These are phyloP conservation scores for Xylaria curta DNA, from an alignment of 495 filamentous ascomycete species.

Conservation along the genomic window DNA sequence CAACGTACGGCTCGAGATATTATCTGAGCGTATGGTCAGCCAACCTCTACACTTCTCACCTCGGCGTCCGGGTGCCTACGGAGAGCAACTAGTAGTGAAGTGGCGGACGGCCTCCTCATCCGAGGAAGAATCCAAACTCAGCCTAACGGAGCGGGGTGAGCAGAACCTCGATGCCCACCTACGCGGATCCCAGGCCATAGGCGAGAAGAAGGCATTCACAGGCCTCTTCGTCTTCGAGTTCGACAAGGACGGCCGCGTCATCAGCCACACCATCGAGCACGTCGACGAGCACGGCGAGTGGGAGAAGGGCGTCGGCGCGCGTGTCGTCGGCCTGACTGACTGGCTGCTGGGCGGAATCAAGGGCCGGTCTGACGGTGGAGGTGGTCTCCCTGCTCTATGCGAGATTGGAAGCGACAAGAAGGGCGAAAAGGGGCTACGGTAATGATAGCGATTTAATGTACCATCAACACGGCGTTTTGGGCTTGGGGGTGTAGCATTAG, in stretches of 20 bases:
- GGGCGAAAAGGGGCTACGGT: slow-evolving; percentile 7
- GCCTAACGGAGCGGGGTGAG: slow-evolving; percentile 38
- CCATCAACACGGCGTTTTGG: slow-evolving; percentile 10
- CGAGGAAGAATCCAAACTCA: slow-evolving; percentile 40
- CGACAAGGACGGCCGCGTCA: slow-evolving; percentile 83
- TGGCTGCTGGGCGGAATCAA: slow-evolving; percentile 78
- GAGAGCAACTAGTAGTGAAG: slow-evolving; percentile 83
- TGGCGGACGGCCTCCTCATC: slow-evolving; percentile 65
- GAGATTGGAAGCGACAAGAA: background rate
- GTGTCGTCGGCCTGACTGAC: slow-evolving; percentile 84
- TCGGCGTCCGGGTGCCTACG: slow-evolving; percentile 50
- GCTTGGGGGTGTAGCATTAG: slow-evolving; percentile 1
- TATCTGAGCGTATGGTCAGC: slow-evolving; percentile 85
- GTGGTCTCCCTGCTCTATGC: slow-evolving; percentile 29
- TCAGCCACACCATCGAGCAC: slow-evolving; percentile 92
- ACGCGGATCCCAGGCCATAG: slow-evolving; percentile 34
- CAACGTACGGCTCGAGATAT: slow-evolving; percentile 83
- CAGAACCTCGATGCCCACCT: slow-evolving; percentile 33
- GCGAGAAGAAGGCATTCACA: slow-evolving; percentile 66
- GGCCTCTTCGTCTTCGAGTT: slow-evolving; percentile 96
- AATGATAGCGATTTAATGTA: slow-evolving; percentile 16
- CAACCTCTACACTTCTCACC: slow-evolving; percentile 38
- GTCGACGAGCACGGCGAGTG: slow-evolving; percentile 78
- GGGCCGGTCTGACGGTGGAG: slow-evolving; percentile 43
- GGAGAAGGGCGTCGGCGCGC: slow-evolving; percentile 62